Percentiles rank a stretch among this genome's conserved stretches.
Evolutionary conservation across 176 grass and related monocot genomes (phyloP).

Genomic region (bread wheat (Triticum aestivum)): IWGSC_CS_RefSeq_v2.1 NC_057798.1:119341367-119341866

Average conservation of each 20-base stretch:
- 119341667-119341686: no score
- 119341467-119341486: not conserved
- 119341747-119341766: no score
- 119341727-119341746: no score
- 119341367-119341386: not conserved
- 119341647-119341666: no score
- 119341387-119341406: not conserved
- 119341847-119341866: no score
- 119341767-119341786: no score
- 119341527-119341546: not conserved
- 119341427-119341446: slow-evolving; percentile 5
- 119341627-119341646: no score
- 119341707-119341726: no score
- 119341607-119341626: not conserved
- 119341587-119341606: not conserved
- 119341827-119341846: no score
- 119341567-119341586: not conserved
- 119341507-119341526: slow-evolving; percentile 4
- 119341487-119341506: not conserved
- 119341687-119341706: no score
- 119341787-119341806: no score
- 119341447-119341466: slow-evolving; percentile 5
- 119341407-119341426: not conserved
- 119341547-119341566: not conserved
- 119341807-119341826: no score